Base-by-base conservation (phyloP, 2,329 filamentous ascomycete species). In the Aspergillus awamori region DNA sequence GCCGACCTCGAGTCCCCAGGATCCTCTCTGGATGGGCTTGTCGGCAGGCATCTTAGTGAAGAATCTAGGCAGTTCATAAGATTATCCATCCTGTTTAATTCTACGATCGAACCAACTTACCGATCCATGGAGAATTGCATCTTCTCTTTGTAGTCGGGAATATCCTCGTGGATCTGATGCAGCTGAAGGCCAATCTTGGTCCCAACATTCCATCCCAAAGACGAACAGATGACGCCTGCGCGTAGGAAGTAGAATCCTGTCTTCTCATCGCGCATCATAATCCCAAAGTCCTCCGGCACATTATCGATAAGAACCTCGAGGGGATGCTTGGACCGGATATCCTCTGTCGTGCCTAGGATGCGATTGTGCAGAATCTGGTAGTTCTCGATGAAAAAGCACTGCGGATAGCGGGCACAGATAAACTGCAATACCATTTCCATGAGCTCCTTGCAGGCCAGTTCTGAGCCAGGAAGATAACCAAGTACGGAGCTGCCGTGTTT, bases 381-480 rank as follows among this genome's bases (percentile, higher is more conserved):
- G 20, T 86, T 78, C 1, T 70, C 68, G 0, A 92, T 72, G 3
- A 80, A 79, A 74, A 96, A 96, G 66, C 90, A 87, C 5, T 87
- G 84, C 0, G 92, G 92, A 70, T 96, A 96, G 3, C 92, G 83
- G 3, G 86, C 83, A 63, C 87, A 90, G n/a, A 94, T 76, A 66
- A 94, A 96, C 65, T 94, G 90, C 3, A 96, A 67, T 2, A 82
- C 84, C 87, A 94, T 93, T 74, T 96, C 92, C 91, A 95, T 93
- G 5, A 95, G 80, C 69, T 96, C 92, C 71, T 92, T 93, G 72
- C 89, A 92, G 0, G 88, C 92, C 0, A 95, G 80, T 68, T 95
- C 90, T 0, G 89, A 89, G 1, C 91, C 91, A 0, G 91, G 90
- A 0, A 93, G 80, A 33, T 82, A 82, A 59, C 89, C 84, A 1